Conservation (phyloP, 352 stramenopile genomes). For the Pythium insidiosum region DNA sequence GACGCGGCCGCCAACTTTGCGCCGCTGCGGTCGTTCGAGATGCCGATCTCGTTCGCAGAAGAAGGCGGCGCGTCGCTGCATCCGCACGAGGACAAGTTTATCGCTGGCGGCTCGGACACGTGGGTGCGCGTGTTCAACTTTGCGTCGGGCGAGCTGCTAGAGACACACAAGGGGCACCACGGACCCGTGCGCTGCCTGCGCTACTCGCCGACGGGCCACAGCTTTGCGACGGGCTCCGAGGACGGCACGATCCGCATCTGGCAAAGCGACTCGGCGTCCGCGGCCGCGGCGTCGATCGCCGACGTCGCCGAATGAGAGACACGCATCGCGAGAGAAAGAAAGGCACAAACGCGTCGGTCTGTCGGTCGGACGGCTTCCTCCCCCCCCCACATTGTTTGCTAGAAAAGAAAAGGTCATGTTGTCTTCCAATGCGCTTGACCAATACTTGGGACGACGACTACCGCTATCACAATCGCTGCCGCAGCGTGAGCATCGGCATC, state of each 20-base stretch:
- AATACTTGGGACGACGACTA: too few species aligned
- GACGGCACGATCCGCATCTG: constrained; percentile 98
- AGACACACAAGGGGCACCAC: constrained; percentile 97
- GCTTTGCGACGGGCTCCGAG: constrained; percentile 94
- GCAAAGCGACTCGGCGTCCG: constrained; percentile 72
- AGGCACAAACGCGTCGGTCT: too few species aligned
- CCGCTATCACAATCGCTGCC: too few species aligned
- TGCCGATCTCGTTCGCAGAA: constrained; percentile 89
- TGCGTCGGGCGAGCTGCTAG: constrained; percentile 84
- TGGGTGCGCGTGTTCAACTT: constrained; percentile 97
- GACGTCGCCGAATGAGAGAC: constrained; percentile 25
- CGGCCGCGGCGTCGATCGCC: constrained; percentile 49
- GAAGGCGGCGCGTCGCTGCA: constrained; percentile 88
- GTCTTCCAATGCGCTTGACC: too few species aligned
- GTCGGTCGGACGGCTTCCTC: too few species aligned
- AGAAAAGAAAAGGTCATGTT: too few species aligned
- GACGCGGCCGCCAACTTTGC: constrained; percentile 63
- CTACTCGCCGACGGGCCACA: constrained; percentile 90
- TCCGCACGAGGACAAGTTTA: constrained; percentile 78
- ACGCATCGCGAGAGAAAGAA: too few species aligned
- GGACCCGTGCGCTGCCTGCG: constrained; percentile 95
- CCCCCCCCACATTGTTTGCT: too few species aligned
- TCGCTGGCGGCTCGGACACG: constrained; percentile 91
- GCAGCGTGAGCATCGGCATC: too few species aligned
- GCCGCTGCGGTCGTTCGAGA: constrained; percentile 57